phyloP scores from a whole-genome alignment of 495 filamentous ascomycete genomes.

The Chaetomium tenue region DNA sequence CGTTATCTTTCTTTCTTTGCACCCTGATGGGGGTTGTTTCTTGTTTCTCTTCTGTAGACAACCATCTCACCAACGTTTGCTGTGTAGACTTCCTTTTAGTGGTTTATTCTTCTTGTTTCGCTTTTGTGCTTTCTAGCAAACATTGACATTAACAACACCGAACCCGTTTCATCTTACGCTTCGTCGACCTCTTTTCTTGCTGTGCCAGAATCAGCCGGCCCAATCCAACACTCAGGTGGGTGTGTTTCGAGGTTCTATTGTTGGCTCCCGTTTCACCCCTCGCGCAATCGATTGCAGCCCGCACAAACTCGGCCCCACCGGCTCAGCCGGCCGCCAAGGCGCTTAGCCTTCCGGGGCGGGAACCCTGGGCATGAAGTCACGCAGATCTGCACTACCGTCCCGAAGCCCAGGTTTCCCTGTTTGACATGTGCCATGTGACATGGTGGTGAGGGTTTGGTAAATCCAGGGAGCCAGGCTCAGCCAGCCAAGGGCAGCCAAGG shows the following conservation, averaged over 20 bases:
- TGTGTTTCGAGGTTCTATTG: conserved; percentile 10
- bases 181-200: background rate
- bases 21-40: background rate
- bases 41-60: background rate
- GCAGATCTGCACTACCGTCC: background rate
- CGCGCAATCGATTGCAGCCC: background rate
- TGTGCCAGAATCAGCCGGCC: background rate
- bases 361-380: background rate
- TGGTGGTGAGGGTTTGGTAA: background rate
- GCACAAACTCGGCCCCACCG: conserved; percentile 6
- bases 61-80: background rate
- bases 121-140: background rate
- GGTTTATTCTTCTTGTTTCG: too few relatives aligned
- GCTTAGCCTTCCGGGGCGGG: background rate
- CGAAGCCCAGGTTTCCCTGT: conserved; percentile 10
- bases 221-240: background rate
- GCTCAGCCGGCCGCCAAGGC: background rate
- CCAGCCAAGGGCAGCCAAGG: too few relatives aligned
- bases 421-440: conserved; percentile 7
- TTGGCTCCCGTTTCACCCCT: conserved; percentile 9
- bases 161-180: background rate
- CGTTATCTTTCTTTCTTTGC: background rate
- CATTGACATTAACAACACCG: background rate
- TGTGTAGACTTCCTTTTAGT: too few relatives aligned
- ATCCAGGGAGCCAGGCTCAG: too few relatives aligned